Evolutionary conservation across 768 basidiomycete genomes (phyloP).

Genomic region (Rubroboletus satanas): DNA sequence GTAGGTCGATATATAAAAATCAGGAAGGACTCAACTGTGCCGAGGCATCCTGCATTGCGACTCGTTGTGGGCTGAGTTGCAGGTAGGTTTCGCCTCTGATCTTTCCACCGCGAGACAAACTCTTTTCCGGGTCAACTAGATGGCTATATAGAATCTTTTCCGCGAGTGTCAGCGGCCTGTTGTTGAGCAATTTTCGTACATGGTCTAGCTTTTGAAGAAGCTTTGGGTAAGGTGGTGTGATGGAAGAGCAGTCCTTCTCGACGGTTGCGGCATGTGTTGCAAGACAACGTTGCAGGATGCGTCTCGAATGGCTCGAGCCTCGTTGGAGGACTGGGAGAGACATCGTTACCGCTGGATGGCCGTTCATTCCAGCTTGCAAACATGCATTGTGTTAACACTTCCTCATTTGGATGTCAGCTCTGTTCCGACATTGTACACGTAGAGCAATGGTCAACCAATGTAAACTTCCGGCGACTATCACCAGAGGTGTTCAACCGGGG

Average conservation of each 20-base stretch:
- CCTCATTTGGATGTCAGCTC: not conserved
- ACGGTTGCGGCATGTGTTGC: conserved; percentile 40
- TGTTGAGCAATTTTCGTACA: conserved; percentile 64
- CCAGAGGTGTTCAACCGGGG: conserved; percentile 55
- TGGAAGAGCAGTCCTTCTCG: conserved; percentile 61
- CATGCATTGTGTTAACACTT: not conserved
- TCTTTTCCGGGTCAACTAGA: conserved; percentile 72
- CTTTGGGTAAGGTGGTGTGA: conserved; percentile 79
- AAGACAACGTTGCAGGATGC: conserved; percentile 29
- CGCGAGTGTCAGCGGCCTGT: conserved; percentile 84
- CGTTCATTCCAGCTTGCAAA: not conserved
- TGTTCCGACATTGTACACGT: not conserved
- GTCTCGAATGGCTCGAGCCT: conserved; percentile 7
- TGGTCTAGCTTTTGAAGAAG: conserved; percentile 66
- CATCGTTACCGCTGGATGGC: conserved; percentile 12
- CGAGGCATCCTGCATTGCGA: conserved; percentile 96
- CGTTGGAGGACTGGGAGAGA: conserved; percentile 19
- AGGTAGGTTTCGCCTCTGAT: conserved; percentile 86
- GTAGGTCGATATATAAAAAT: not conserved
- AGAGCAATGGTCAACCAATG: no score
- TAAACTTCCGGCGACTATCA: conserved; percentile 26
- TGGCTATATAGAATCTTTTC: conserved; percentile 98
- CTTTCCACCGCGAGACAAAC: conserved; percentile 57
- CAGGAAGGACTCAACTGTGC: conserved; percentile 61
- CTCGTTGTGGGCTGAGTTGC: conserved; percentile 86